Conservation (phyloP, 495 filamentous ascomycete genomes). For the Jackrogersella multiformis region DNA sequence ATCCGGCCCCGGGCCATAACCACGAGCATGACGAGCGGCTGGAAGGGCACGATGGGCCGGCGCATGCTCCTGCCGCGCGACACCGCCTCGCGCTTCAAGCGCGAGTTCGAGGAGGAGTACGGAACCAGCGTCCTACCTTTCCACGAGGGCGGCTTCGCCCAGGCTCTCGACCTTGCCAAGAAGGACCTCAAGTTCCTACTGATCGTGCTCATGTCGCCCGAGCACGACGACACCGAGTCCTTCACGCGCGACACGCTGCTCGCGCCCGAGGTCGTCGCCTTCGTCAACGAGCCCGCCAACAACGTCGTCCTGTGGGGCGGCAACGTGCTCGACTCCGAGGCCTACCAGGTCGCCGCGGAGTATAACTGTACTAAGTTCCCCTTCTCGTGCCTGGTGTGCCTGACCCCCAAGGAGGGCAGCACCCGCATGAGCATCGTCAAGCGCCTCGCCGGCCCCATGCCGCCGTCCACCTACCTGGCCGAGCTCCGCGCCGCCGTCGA, state of each 20-base stretch:
- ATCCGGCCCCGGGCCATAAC: conserved; percentile 71
- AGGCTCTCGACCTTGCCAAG: conserved; percentile 87
- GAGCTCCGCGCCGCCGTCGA: conserved; percentile 75
- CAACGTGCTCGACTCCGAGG: conserved; percentile 88
- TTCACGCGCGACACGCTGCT: conserved; percentile 87
- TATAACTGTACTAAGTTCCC: conserved; percentile 90
- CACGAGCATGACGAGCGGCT: conserved; percentile 60
- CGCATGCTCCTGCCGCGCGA: conserved; percentile 82
- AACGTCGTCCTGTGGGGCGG: conserved; percentile 91
- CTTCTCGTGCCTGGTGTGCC: conserved; percentile 82
- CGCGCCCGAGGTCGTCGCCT: conserved; percentile 73
- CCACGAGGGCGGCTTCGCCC: conserved; percentile 86
- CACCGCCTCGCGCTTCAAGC: conserved; percentile 84
- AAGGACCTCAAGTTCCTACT: conserved; percentile 89
- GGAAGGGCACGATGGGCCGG: conserved; percentile 72
- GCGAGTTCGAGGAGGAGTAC: conserved; percentile 95
- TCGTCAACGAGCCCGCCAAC: conserved; percentile 74
- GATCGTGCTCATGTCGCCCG: conserved; percentile 84
- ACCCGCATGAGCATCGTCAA: conserved; percentile 87
- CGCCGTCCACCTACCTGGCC: conserved; percentile 71
- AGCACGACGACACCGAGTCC: conserved; percentile 89
- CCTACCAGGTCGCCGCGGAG: conserved; percentile 86
- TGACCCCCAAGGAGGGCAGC: conserved; percentile 81
- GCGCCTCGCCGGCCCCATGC: conserved; percentile 73
- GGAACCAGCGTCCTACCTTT: conserved; percentile 74